Evolutionary conservation across 1,139 yeast species (phyloP), one percentile per base, ranked within the genome.

Genomic region (Kodamaea plutei): DNA sequence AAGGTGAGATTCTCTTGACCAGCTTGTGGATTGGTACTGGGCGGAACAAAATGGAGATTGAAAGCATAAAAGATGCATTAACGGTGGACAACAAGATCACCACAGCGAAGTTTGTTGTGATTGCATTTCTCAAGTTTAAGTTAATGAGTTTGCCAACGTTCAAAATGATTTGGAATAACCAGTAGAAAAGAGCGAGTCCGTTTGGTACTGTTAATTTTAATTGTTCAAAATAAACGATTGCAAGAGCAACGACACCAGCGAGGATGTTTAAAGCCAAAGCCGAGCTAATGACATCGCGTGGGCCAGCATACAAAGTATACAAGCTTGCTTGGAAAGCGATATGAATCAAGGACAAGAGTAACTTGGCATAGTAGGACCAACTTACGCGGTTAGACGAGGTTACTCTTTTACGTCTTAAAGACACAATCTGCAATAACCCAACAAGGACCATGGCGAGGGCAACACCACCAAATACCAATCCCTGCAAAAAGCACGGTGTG

Each of bases 401-500:
- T 6, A 52, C 38, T 37, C 64, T 66, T 30, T 47, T 47, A 39
- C 52, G 60, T 31, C 65, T 56, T 40, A 56, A 62, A 33, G 24
- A 35, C 34, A 64, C 36, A 5, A 79, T 47, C 40, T 73, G 78
- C 36, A 52, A 50, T 1, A 54, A 11, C 1, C 94, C 93, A 26
- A 71, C 58, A 0, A 75, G 25, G 3, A 88, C 48, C 58, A 83
- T 63, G 23, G 76, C 58, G 8, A 71, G 13, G 3, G 82, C 75
- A 1, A 79, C 57, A 1, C 66, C 31, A 21, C 76, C 73, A 39
- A 75, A 61, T 6, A 85, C 52, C 0, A 71, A 61, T 21, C 95
- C 96, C 45, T 83, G 85, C 24, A 82, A 64, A 48, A 89, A 80
- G 49, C 97, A 89, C 2, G 91, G 84, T 1, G 96, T 78, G 36